A percentile compares a stretch with the other conserved stretches of the same genome.
These are phyloP conservation scores for Nannochloropsis granulata DNA, from an alignment of 108 stramenopile genomes.

Conservation along the genomic window DNA sequence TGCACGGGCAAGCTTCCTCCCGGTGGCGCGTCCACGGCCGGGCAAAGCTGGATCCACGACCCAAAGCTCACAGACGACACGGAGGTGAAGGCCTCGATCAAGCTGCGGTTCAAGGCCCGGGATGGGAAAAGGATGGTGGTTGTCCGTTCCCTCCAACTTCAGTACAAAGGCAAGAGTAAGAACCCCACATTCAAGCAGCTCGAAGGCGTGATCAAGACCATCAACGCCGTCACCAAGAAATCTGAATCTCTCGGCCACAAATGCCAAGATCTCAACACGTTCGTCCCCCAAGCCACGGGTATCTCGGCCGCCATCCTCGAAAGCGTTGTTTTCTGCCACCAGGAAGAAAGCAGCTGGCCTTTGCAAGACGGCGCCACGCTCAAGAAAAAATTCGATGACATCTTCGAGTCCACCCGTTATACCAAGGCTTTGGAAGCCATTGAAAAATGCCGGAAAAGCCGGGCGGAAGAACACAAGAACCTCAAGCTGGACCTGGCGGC, in stretches of 20 bases:
- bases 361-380: conserved; percentile 83
- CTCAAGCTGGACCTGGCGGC: conserved; percentile 37
- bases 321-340: conserved; percentile 89
- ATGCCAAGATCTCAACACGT: conserved; percentile 76
- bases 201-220: conserved; percentile 60
- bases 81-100: conserved; percentile 46
- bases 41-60: conserved; percentile 52
- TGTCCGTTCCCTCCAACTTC: conserved; percentile 71
- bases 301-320: conserved; percentile 90
- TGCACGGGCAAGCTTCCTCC: conserved; percentile 85
- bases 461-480: not conserved
- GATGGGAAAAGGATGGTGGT: conserved; percentile 62
- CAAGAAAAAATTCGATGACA: conserved; percentile 98
- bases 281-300: conserved; percentile 5
- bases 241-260: conserved; percentile 44
- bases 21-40: conserved; percentile 30
- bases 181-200: conserved; percentile 63
- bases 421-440: conserved; percentile 89
- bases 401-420: conserved; percentile 90
- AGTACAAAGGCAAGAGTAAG: conserved; percentile 57
- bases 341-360: conserved; percentile 59
- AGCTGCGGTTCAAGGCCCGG: conserved; percentile 64
- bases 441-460: conserved; percentile 47
- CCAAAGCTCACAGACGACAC: conserved; percentile 45
- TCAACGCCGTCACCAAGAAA: not conserved